Conservation (phyloP, 192 early-diverging fungal genomes). For the Mortierella alpina region DNA sequence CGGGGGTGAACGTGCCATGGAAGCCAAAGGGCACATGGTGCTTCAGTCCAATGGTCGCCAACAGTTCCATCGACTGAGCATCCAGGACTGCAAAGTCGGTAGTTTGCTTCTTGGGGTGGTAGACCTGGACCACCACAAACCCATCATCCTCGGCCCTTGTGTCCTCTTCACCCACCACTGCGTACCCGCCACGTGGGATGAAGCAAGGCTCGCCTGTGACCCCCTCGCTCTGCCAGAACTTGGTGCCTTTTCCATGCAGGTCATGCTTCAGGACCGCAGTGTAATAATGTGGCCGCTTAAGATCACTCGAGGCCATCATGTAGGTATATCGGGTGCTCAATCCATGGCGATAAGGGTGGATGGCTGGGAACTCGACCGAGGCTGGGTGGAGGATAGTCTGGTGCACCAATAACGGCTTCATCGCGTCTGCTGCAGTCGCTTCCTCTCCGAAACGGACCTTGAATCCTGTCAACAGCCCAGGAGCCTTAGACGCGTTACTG, state of each 20-base stretch:
- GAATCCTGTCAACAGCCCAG: constrained; percentile 34
- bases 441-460: constrained; percentile 35
- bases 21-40: constrained; percentile 51
- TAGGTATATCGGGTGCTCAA: constrained; percentile 39
- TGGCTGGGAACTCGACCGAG: constrained; percentile 46
- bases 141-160: constrained; percentile 34
- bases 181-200: constrained; percentile 41
- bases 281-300: constrained; percentile 47
- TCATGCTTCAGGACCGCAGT: constrained; percentile 52
- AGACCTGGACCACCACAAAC: constrained; percentile 45
- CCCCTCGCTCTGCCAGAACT: constrained; percentile 49
- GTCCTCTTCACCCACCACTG: constrained; percentile 20
- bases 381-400: constrained; percentile 38
- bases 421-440: neutral
- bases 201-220: constrained; percentile 51
- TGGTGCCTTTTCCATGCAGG: constrained; percentile 25
- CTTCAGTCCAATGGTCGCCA: constrained; percentile 47
- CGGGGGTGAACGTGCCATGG: constrained; percentile 51
- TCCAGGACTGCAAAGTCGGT: constrained; percentile 50
- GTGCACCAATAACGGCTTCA: constrained; percentile 3
- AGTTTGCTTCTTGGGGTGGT: constrained; percentile 38
- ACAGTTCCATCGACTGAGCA: constrained; percentile 39
- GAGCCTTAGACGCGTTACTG: constrained; percentile 50
- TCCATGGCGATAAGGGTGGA: constrained; percentile 52
- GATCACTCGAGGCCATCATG: constrained; percentile 53